These are phyloP conservation scores for Hyphopichia wangnamkhiaoensis DNA, from an alignment of 1,139 yeast species.

Conservation along the genomic window DNA sequence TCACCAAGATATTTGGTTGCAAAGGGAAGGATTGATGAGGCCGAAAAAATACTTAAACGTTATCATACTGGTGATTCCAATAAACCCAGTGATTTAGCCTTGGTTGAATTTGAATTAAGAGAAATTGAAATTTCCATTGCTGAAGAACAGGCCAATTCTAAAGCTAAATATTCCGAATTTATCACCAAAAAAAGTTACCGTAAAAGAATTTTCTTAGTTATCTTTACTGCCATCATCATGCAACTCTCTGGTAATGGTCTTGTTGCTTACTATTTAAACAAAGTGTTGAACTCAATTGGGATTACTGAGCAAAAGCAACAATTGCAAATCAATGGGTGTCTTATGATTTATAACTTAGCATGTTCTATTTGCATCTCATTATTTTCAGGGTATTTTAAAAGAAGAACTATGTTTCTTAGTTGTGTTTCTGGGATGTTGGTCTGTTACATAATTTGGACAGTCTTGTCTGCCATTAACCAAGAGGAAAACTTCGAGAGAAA, in stretches of 20 bases:
- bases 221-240: constrained; percentile 38
- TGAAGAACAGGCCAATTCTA: constrained; percentile 27
- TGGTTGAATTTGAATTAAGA: constrained; percentile 46
- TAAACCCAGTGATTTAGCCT: constrained; percentile 28
- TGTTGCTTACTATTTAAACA: constrained; percentile 51
- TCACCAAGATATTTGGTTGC: constrained; percentile 47
- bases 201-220: constrained; percentile 41
- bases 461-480: constrained; percentile 38
- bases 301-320: constrained; percentile 45
- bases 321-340: constrained; percentile 47
- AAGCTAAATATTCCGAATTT: constrained; percentile 37
- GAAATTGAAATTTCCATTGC: constrained; percentile 46
- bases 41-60: constrained; percentile 42
- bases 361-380: constrained; percentile 29
- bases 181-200: constrained; percentile 37
- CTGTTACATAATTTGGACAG: constrained; percentile 41
- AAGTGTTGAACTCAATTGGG: constrained; percentile 51
- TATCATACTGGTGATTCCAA: constrained; percentile 40
- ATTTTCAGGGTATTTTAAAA: constrained; percentile 30
- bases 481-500: constrained; percentile 33
- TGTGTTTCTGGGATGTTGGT: constrained; percentile 38
- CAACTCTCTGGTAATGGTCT: constrained; percentile 56
- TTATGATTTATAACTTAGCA: constrained; percentile 44
- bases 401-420: constrained; percentile 48
- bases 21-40: constrained; percentile 37